phyloP scores from a whole-genome alignment of 371 early-diverging fungal genomes.

The Capillidium rhysosporum region DNA sequence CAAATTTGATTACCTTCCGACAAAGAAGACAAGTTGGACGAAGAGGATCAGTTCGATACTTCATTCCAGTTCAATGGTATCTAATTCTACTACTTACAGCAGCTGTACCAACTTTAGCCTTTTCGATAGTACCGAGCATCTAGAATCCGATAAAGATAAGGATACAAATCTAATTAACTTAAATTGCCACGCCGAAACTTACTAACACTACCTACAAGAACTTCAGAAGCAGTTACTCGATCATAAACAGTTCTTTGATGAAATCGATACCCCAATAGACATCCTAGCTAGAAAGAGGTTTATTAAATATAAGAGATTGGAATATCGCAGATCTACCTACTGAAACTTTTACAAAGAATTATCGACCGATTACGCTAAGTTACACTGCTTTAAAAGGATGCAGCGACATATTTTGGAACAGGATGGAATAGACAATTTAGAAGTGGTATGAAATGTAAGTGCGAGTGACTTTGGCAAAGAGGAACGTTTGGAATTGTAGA shows the following conservation, averaged over 20 bases:
- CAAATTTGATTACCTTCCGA: constrained; percentile 73
- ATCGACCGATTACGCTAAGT: constrained; percentile 80
- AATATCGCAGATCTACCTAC: constrained; percentile 76
- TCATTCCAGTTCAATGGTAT: constrained; percentile 22
- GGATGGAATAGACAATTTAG: too few relatives aligned
- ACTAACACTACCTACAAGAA: constrained; percentile 29
- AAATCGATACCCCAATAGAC: constrained; percentile 82
- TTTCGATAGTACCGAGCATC: too few relatives aligned
- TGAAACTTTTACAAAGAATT: constrained; percentile 97
- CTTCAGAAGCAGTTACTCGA: constrained; percentile 42
- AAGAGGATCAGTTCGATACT: constrained; percentile 9
- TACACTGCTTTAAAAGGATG: constrained; percentile 88
- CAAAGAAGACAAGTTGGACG: too few relatives aligned
- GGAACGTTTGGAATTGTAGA: too few relatives aligned
- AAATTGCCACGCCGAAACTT: neutral
- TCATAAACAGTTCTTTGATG: constrained; percentile 85
- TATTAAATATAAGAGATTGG: constrained; percentile 80
- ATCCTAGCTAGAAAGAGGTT: constrained; percentile 68
- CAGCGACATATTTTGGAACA: constrained; percentile 43
- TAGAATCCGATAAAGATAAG: too few relatives aligned
- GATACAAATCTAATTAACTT: too few relatives aligned
- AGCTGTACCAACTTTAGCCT: too few relatives aligned
- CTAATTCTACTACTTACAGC: constrained; percentile 25
- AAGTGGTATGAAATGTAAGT: constrained; percentile 15
- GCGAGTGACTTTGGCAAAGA: too few relatives aligned